A percentile compares a stretch with the other conserved stretches of the same genome.
Evolutionary conservation across 805 yeast species (phyloP).

Genomic region (Scheffersomyces amazonensis): DNA sequence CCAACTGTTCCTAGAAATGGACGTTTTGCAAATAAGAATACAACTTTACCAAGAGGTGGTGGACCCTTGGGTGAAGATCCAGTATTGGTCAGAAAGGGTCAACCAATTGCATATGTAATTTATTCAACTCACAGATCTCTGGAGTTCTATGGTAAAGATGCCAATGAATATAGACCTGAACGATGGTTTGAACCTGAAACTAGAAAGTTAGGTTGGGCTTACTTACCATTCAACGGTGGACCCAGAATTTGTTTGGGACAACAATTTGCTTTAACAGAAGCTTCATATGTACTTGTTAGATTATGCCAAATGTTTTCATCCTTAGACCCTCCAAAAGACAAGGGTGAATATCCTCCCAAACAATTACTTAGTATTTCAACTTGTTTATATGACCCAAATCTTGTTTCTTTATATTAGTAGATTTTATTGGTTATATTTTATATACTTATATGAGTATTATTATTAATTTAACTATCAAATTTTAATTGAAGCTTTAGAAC

Average conservation of each 20-base stretch:
- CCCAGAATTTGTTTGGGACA: slow-evolving; percentile 58
- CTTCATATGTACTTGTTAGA: slow-evolving; percentile 43
- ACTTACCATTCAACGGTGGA: slow-evolving; percentile 54
- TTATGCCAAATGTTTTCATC: slow-evolving; percentile 25
- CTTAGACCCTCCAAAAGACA: slow-evolving; percentile 13
- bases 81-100: slow-evolving; percentile 42
- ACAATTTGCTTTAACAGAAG: slow-evolving; percentile 56
- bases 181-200: slow-evolving; percentile 40
- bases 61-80: slow-evolving; percentile 36
- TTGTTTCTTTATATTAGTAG: no score
- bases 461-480: no score
- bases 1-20: slow-evolving; percentile 34
- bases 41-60: slow-evolving; percentile 28
- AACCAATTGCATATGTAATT: slow-evolving; percentile 37
- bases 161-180: slow-evolving; percentile 45
- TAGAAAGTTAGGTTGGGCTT: slow-evolving; percentile 44
- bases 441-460: no score
- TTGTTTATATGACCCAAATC: no score
- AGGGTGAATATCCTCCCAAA: slow-evolving; percentile 27
- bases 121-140: slow-evolving; percentile 43
- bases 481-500: no score
- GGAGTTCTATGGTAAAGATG: slow-evolving; percentile 44
- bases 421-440: no score
- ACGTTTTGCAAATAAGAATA: slow-evolving; percentile 20
- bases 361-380: slow-evolving; percentile 4